Evolutionary conservation across 2,329 filamentous ascomycete genomes (phyloP).

Genomic region (Neofusicoccum cordaticola): DNA sequence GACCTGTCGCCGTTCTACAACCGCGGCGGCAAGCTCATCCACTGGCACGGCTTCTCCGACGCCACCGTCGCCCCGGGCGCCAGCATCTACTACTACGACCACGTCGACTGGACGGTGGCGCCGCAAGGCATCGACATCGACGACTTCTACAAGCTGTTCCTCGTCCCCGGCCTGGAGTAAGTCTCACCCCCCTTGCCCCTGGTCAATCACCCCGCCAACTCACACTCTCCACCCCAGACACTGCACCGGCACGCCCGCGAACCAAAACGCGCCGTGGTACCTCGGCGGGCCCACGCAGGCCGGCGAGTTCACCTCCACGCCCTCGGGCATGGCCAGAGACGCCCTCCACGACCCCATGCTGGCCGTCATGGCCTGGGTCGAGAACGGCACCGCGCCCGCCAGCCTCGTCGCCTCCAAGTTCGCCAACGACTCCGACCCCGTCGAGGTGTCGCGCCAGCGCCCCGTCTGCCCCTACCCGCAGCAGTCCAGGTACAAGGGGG

Average conservation of each 20-base stretch:
- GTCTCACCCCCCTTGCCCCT: background rate
- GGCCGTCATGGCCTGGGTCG: slow-evolving; percentile 39
- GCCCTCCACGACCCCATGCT: slow-evolving; percentile 33
- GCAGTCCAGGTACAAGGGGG: slow-evolving; percentile 27
- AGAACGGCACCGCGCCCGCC: slow-evolving; percentile 36
- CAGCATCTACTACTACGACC: slow-evolving; percentile 53
- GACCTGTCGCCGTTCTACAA: slow-evolving; percentile 47
- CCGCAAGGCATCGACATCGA: slow-evolving; percentile 36
- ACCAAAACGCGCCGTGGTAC: slow-evolving; percentile 45
- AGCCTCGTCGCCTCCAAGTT: slow-evolving; percentile 35
- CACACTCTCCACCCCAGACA: slow-evolving; percentile 22
- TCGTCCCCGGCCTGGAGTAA: slow-evolving; percentile 42
- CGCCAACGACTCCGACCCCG: slow-evolving; percentile 26
- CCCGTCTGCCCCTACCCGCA: slow-evolving; percentile 34
- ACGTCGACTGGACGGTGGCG: slow-evolving; percentile 38
- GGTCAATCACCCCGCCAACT: too few relatives aligned
- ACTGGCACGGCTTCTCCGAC: slow-evolving; percentile 46
- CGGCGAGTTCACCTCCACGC: slow-evolving; percentile 14
- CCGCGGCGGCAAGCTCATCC: slow-evolving; percentile 41
- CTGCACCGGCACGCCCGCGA: slow-evolving; percentile 35
- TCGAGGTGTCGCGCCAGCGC: slow-evolving; percentile 32
- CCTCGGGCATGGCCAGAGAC: slow-evolving; percentile 20
- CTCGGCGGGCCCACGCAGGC: slow-evolving; percentile 41
- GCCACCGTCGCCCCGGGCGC: slow-evolving; percentile 49
- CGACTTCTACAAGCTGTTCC: slow-evolving; percentile 43